phyloP scores from a whole-genome alignment of 2,329 filamentous ascomycete species.

The Escovopsis sp. region DNA sequence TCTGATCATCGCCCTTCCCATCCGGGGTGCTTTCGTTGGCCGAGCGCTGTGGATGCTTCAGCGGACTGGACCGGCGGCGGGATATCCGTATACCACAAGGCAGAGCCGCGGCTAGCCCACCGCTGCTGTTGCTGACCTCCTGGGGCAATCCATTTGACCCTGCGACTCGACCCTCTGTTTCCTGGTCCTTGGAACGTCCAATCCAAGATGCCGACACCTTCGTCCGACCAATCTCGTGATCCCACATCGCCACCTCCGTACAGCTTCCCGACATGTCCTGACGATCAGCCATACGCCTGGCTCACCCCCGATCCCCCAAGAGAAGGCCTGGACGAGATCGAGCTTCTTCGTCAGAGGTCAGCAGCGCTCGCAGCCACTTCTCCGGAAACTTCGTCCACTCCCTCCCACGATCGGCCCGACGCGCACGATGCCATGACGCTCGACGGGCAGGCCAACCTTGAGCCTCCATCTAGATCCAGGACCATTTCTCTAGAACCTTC shows the following conservation, averaged over 20 bases:
- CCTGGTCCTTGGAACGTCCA: not conserved
- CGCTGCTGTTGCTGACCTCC: not conserved
- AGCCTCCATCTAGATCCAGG: slow-evolving; percentile 22
- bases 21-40: not conserved
- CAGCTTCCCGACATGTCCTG: slow-evolving; percentile 29
- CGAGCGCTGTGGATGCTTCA: not conserved
- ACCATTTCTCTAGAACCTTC: slow-evolving; percentile 30
- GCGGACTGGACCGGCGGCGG: not conserved
- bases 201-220: slow-evolving; percentile 31
- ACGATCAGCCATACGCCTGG: slow-evolving; percentile 21
- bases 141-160: not conserved
- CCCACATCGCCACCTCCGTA: slow-evolving; percentile 22
- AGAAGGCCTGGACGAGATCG: slow-evolving; percentile 9
- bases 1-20: not conserved
- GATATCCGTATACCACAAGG: not conserved
- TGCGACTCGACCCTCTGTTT: not conserved
- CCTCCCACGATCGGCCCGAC: slow-evolving; percentile 9
- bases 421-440: slow-evolving; percentile 13
- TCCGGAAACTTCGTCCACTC: slow-evolving; percentile 8
- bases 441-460: slow-evolving; percentile 13
- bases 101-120: not conserved
- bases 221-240: slow-evolving; percentile 25
- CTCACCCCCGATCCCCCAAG: slow-evolving; percentile 11
- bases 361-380: slow-evolving; percentile 11
- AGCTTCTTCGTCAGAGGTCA: slow-evolving; percentile 9